These are phyloP conservation scores for Exidia glandulosa DNA, from an alignment of 768 basidiomycete species.

Conservation along the genomic window DNA sequence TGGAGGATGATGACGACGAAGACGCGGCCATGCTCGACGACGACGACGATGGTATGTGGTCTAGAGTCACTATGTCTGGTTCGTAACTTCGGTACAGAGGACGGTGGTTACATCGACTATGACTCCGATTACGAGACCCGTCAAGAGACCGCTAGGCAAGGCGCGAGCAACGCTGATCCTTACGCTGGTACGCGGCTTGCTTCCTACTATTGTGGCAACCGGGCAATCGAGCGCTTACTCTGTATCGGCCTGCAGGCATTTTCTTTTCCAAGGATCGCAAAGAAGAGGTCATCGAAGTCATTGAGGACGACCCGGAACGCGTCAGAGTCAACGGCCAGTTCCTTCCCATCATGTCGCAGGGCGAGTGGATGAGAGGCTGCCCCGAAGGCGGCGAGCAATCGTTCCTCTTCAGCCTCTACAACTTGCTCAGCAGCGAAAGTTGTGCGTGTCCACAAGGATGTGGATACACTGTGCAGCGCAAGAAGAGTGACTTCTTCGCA, in stretches of 20 bases:
- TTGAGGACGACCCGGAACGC: conserved; percentile 57
- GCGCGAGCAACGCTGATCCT: conserved; percentile 61
- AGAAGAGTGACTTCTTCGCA: conserved; percentile 72
- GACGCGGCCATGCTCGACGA: conserved; percentile 25
- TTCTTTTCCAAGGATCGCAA: conserved; percentile 92
- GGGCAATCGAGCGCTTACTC: neutral
- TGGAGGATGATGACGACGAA: conserved; percentile 39
- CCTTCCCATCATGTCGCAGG: conserved; percentile 60
- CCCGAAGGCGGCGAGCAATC: conserved; percentile 88
- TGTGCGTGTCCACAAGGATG: conserved; percentile 70
- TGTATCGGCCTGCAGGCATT: conserved; percentile 42
- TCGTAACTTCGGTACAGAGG: conserved; percentile 9
- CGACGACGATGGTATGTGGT: conserved; percentile 32
- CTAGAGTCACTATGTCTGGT: neutral
- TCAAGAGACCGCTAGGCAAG: conserved; percentile 25
- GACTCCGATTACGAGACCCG: conserved; percentile 65
- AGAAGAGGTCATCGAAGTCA: conserved; percentile 86
- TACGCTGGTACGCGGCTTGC: conserved; percentile 48
- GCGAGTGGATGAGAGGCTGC: conserved; percentile 96
- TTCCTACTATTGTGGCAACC: neutral
- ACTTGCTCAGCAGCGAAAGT: conserved; percentile 50
- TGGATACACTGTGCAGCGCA: conserved; percentile 46
- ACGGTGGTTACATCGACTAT: conserved; percentile 62
- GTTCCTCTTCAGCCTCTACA: conserved; percentile 77
- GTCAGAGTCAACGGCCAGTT: neutral